These are phyloP conservation scores for Curvularia eragrostidis DNA, from an alignment of 2,329 filamentous ascomycete genomes.

Conservation along the genomic window DNA sequence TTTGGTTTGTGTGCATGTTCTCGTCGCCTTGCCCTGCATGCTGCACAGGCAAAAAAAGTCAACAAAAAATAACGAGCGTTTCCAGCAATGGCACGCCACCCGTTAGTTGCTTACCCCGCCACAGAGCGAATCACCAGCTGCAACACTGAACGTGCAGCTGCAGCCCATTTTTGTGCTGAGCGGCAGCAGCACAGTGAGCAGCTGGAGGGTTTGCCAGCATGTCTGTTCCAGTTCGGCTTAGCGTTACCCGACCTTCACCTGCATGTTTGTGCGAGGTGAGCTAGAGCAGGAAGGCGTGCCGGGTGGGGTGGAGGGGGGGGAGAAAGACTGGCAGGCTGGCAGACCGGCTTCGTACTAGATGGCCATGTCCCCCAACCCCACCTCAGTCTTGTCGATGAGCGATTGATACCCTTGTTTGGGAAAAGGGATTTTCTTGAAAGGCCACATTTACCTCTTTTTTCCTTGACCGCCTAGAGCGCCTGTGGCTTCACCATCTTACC, in stretches of 20 bases:
- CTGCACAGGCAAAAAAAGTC: neutral
- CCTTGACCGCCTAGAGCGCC: neutral
- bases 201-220: neutral
- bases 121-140: constrained; percentile 15
- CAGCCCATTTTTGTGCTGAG: neutral
- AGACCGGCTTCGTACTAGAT: neutral
- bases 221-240: neutral
- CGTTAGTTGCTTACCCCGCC: neutral
- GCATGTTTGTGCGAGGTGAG: constrained; percentile 4
- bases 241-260: constrained; percentile 1
- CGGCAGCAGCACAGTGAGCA: neutral
- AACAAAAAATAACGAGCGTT: neutral
- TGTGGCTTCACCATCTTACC: neutral
- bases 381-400: neutral
- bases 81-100: neutral
- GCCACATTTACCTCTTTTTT: neutral
- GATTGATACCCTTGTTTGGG: neutral
- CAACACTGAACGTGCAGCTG: constrained; percentile 14
- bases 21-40: neutral
- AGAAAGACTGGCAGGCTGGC: neutral
- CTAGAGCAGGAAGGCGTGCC: constrained; percentile 19
- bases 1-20: neutral
- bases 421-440: neutral
- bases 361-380: neutral
- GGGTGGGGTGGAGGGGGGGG: neutral